phyloP scores from a whole-genome alignment of 2,329 filamentous ascomycete genomes.

The Zasmidium angulare region DNA sequence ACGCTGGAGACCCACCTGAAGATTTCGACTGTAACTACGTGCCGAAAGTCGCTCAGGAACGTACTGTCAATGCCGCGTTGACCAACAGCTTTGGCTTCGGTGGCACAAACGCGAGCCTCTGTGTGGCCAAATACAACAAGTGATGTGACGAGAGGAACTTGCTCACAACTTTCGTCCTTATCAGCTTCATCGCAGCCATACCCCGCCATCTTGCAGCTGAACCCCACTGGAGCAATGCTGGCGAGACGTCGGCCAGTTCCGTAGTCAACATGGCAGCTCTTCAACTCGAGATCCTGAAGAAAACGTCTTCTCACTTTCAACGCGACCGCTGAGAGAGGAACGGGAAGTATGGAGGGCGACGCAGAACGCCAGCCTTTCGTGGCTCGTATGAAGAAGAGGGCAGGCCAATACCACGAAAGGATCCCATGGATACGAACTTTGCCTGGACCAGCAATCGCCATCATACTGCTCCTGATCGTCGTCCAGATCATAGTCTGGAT shows the following conservation, averaged over 20 bases:
- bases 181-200: not conserved
- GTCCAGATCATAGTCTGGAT: conserved; percentile 61
- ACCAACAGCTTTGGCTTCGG: conserved; percentile 98
- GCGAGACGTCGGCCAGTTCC: not conserved
- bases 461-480: conserved; percentile 54
- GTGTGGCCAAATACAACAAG: conserved; percentile 58
- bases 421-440: conserved; percentile 57
- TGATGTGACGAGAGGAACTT: not conserved
- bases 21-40: conserved; percentile 84
- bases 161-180: not conserved
- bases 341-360: conserved; percentile 12
- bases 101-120: conserved; percentile 88
- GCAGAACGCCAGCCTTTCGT: conserved; percentile 12
- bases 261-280: not conserved
- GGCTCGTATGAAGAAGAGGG: conserved; percentile 21
- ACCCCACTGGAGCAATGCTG: conserved; percentile 1
- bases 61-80: conserved; percentile 69
- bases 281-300: not conserved
- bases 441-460: conserved; percentile 57
- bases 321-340: not conserved
- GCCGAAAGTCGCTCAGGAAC: conserved; percentile 67
- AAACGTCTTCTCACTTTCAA: not conserved
- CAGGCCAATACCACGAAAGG: conserved; percentile 46
- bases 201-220: conserved; percentile 1
- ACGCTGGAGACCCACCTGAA: conserved; percentile 57